Evolutionary conservation across 768 basidiomycete species (phyloP), one percentile per base, ranked within the genome.

Genomic region (Rhodotorula taiwanensis): DNA sequence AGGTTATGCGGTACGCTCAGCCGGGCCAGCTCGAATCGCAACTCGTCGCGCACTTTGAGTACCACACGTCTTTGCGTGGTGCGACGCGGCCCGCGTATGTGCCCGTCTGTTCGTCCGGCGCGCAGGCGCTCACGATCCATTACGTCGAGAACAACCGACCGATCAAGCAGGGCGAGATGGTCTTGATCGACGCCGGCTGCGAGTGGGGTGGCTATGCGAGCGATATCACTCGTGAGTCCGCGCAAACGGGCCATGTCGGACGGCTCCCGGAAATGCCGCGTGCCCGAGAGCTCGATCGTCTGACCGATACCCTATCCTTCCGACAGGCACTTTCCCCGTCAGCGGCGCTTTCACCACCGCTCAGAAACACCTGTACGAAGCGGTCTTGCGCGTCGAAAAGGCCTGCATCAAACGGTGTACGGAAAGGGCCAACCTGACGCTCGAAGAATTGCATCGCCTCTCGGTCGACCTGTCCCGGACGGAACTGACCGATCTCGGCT

Each of bases 71-170:
- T 6, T 79, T 89, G 47, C 78, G 79, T 21, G 95, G 95, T 27
- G 81, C 89, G 18, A 86, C 90, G 72, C 82, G 93, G 44, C 83
- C 84, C 52, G 93, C 95, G n/a, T 99, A 99, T 74, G 93, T 99
- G 2, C 95, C 95, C 18, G 95, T 99, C 9, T 89, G 97, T 39
- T 94, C 90, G 9, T 92, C 90, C 2, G 95, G 95, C 33, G 80
- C 87, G 4, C 95, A 97, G 72, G 84, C 89, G 13, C 80, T 95
- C 1, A 85, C 88, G 45, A 91, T 99, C 64, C 95, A 99, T 72
- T 98, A 98, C 74, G 94, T 91, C 1, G 81, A 86, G 23, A 98
- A 98, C 75, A 85, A 94, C 74, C 87, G 88, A 60, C 70, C 87
- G 25, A 76, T 93, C 14, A 78, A 80, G 44, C 76, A 83, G 2